Evolutionary conservation across 2,329 filamentous ascomycete species (phyloP).

Genomic region (Botrytis byssoidea): DNA sequence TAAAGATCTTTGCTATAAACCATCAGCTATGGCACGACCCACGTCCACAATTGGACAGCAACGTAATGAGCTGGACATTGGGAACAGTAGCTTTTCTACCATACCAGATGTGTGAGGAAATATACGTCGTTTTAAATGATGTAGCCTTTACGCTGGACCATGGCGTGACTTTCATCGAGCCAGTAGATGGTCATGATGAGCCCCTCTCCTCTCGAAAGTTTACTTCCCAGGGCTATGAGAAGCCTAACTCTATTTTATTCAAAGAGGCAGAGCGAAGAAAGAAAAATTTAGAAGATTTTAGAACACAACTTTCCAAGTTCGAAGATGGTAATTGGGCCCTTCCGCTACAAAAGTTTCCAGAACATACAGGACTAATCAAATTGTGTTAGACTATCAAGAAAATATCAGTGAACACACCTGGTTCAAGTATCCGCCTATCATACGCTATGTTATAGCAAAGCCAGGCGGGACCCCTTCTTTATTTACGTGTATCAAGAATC

Average conservation of each 20-base stretch:
- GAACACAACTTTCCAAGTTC: background rate
- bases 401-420: background rate
- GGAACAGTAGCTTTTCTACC: background rate
- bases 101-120: conserved; percentile 5
- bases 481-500: background rate
- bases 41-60: background rate
- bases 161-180: background rate
- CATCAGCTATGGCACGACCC: background rate
- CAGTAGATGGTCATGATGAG: background rate
- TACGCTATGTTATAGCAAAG: conserved; percentile 12
- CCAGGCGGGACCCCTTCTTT: too few species aligned
- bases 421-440: background rate
- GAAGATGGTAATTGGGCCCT: background rate
- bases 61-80: background rate
- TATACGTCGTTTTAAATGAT: conserved; percentile 1
- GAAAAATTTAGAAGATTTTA: background rate
- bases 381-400: background rate
- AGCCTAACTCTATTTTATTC: background rate
- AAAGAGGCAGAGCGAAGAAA: background rate
- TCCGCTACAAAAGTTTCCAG: background rate
- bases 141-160: background rate
- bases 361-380: background rate
- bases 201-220: background rate
- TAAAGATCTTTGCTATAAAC: conserved; percentile 9
- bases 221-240: background rate